Conservation (phyloP, 176 grass and related monocot genomes). For the Zoysia pacifica region DNA sequence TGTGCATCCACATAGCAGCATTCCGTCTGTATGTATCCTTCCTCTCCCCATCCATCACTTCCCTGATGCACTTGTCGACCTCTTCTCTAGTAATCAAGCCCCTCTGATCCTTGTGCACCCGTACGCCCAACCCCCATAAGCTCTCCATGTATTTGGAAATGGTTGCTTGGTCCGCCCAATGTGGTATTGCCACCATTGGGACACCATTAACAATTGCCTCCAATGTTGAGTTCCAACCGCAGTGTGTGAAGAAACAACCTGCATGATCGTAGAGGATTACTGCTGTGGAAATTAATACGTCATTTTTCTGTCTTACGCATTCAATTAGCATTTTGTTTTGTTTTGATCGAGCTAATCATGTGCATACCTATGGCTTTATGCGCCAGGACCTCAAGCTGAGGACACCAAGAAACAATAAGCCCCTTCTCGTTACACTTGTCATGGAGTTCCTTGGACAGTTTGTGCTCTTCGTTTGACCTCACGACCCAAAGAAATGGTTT, state of each 20-base stretch:
- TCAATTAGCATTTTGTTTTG: background rate
- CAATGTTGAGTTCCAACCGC: slow-evolving; percentile 49
- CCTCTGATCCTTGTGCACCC: background rate
- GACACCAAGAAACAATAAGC: slow-evolving; percentile 34
- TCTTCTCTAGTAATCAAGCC: slow-evolving; percentile 1
- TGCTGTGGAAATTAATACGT: no score
- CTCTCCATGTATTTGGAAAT: slow-evolving; percentile 45
- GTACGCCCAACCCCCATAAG: slow-evolving; percentile 28
- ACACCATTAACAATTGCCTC: slow-evolving; percentile 26
- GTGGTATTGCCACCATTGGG: slow-evolving; percentile 38
- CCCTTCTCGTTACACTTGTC: background rate
- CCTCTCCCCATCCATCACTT: slow-evolving; percentile 28
- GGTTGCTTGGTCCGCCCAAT: slow-evolving; percentile 51
- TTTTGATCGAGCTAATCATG: background rate
- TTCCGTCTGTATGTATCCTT: background rate
- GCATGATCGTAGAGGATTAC: background rate
- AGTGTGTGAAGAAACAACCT: slow-evolving; percentile 60
- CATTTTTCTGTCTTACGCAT: no score
- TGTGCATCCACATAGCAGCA: slow-evolving; percentile 12
- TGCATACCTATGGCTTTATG: slow-evolving; percentile 35
- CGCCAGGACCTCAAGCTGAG: slow-evolving; percentile 45
- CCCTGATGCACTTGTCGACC: slow-evolving; percentile 32
- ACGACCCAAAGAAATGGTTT: slow-evolving; percentile 42
- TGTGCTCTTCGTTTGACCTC: slow-evolving; percentile 8
- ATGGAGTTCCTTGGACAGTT: background rate